Base-by-base conservation (phyloP, 2,329 filamentous ascomycete genomes). In the Hypoxylon sp. region DNA sequence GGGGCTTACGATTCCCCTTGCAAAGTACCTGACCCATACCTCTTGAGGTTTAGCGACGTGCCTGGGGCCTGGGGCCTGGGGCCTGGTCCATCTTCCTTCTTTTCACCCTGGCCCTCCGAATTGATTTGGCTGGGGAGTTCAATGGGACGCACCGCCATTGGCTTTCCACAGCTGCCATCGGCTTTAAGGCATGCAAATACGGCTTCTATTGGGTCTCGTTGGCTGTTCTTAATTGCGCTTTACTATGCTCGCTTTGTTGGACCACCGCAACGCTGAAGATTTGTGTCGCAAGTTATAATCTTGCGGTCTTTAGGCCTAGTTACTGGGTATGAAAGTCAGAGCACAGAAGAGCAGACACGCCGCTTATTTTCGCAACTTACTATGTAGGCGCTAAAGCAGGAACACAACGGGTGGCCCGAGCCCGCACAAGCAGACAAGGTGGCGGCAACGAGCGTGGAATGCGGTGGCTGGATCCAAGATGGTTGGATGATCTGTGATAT, bases 341-440 rank as follows among this genome's bases (percentile, higher is more conserved):
- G 24, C 44, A 55, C 46, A 17, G 51, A n/a, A 43, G 37, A 62
- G 59, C 56, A n/a, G n/a, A n/a, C n/a, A n/a, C 22, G 37, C 51
- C 39, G 39, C 56, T 56, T 54, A 46, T 62, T 64, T 59, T 59
- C 54, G 58, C 52, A 19, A 51, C 37, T 17, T 59, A n/a, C n/a
- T n/a, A n/a, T n/a, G n/a, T n/a, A 44, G 52, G 67, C 67, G 62
- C 65, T 69, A 69, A 69, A 43, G 67, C 57, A 68, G 65, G 67
- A 65, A 69, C 67, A 68, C 50, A 22, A 59, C 53, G 50, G 46
- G 41, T 13, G 47, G 52, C 11, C 44, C 44, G 44, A 59, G 46
- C 57, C 46, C 37, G 34, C 13, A 15, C 49, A 58, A 58, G 43
- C 37, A 41, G 10, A 15, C 49, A 58, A 58, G 43, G 59, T 65